Evolutionary conservation across 2,329 filamentous ascomycete genomes (phyloP).

Genomic region (Colletotrichum spinosum): DNA sequence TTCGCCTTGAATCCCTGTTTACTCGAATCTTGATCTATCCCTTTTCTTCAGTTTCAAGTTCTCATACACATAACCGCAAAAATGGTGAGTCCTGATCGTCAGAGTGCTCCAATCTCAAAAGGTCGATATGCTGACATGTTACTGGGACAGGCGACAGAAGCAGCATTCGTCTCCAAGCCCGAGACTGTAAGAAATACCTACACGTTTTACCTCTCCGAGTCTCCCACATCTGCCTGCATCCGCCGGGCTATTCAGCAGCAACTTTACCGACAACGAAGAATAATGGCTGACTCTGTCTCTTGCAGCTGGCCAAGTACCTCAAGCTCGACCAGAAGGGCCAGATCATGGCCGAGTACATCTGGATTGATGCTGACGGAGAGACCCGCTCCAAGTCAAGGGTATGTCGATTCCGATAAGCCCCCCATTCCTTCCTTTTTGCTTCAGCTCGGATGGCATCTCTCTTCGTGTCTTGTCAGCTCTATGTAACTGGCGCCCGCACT

Average conservation of each 20-base stretch:
- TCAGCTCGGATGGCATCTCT: background rate
- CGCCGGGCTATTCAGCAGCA: no score
- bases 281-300: constrained; percentile 33
- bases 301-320: constrained; percentile 91
- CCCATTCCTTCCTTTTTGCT: constrained; percentile 38
- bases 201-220: background rate
- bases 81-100: constrained; percentile 39
- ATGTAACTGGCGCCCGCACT: constrained; percentile 4
- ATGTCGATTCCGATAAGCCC: constrained; percentile 56
- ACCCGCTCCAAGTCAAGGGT: constrained; percentile 97
- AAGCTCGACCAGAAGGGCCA: constrained; percentile 88
- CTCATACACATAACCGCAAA: constrained; percentile 34
- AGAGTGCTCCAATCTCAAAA: no score
- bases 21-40: constrained; percentile 14
- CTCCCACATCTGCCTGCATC: no score
- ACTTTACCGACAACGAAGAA: background rate
- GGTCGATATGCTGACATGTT: constrained; percentile 33
- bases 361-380: constrained; percentile 87
- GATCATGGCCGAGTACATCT: constrained; percentile 96
- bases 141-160: constrained; percentile 42
- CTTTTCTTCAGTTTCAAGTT: constrained; percentile 16
- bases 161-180: constrained; percentile 45
- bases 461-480: constrained; percentile 12
- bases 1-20: constrained; percentile 4
- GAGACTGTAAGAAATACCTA: constrained; percentile 47